These are phyloP conservation scores for Pyrenophora teres DNA, from an alignment of 2,329 filamentous ascomycete species.

Conservation along the genomic window DNA sequence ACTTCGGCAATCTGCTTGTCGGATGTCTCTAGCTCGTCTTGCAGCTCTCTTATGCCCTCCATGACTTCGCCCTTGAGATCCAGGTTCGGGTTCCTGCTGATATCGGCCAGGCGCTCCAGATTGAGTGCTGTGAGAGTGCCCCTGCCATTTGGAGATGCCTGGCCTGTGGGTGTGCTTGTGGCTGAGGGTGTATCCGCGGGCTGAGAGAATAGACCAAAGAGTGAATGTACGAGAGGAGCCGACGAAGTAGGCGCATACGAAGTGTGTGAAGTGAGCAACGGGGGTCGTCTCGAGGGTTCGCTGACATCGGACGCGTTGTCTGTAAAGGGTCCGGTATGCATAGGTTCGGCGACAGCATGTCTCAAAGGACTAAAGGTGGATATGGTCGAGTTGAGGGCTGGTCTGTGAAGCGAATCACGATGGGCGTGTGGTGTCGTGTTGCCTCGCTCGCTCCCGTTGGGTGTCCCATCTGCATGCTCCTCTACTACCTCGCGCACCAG, in stretches of 20 bases:
- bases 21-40: slow-evolving; percentile 90
- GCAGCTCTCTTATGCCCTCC: slow-evolving; percentile 91
- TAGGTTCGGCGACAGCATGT: slow-evolving; percentile 47
- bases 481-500: slow-evolving; percentile 90
- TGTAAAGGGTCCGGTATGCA: slow-evolving; percentile 34
- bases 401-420: slow-evolving; percentile 45
- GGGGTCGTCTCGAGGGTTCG: slow-evolving; percentile 58
- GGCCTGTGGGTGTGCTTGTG: slow-evolving; percentile 57
- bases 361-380: slow-evolving; percentile 55
- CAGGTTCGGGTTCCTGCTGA: slow-evolving; percentile 52
- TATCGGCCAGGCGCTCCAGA: slow-evolving; percentile 46
- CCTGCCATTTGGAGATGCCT: slow-evolving; percentile 56
- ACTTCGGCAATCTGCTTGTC: slow-evolving; percentile 91
- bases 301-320: slow-evolving; percentile 45
- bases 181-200: slow-evolving; percentile 56
- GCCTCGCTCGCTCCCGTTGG: slow-evolving; percentile 61
- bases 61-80: slow-evolving; percentile 89
- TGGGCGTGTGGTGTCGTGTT: slow-evolving; percentile 52
- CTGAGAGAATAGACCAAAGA: slow-evolving; percentile 86
- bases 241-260: slow-evolving; percentile 64
- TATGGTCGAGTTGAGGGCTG: slow-evolving; percentile 48
- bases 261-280: slow-evolving; percentile 64
- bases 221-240: slow-evolving; percentile 66
- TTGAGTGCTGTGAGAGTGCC: slow-evolving; percentile 41
- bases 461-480: slow-evolving; percentile 72